Percentiles rank a stretch among this genome's conserved stretches.
These are phyloP conservation scores for Paecilomyces variotii DNA, from an alignment of 2,329 filamentous ascomycete species.

Conservation along the genomic window DNA sequence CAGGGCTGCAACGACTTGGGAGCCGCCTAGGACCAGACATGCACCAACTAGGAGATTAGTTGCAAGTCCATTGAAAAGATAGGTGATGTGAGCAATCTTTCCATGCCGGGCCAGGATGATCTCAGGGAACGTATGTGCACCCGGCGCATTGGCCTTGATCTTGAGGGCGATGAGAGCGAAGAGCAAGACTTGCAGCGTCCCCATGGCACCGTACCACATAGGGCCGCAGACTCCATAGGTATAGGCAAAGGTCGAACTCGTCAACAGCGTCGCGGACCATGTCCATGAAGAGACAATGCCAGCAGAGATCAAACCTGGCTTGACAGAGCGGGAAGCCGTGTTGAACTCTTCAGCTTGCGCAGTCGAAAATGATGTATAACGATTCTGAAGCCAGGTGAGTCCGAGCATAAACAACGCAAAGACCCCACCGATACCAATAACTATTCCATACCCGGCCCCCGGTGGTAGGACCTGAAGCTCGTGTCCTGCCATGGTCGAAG, in stretches of 20 bases:
- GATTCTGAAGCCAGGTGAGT: constrained; percentile 36
- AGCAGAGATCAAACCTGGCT: constrained; percentile 38
- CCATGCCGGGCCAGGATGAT: constrained; percentile 34
- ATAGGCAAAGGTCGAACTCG: constrained; percentile 36
- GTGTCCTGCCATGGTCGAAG: neutral
- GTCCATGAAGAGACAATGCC: constrained; percentile 45
- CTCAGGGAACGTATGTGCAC: constrained; percentile 38
- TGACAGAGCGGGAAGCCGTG: constrained; percentile 33
- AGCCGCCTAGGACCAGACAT: constrained; percentile 32
- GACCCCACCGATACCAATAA: constrained; percentile 43
- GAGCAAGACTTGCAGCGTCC: constrained; percentile 34
- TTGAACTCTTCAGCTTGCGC: constrained; percentile 42
- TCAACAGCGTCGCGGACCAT: constrained; percentile 40
- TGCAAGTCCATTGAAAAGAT: constrained; percentile 32
- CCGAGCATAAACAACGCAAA: constrained; percentile 37
- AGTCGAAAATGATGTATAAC: constrained; percentile 22
- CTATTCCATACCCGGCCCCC: constrained; percentile 43
- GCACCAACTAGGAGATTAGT: constrained; percentile 37
- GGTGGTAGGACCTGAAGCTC: constrained; percentile 7
- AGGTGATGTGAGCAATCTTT: constrained; percentile 28
- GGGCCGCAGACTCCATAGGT: constrained; percentile 34
- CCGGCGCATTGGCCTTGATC: constrained; percentile 34
- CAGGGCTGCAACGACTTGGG: constrained; percentile 31
- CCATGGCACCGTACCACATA: constrained; percentile 37
- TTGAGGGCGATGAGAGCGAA: constrained; percentile 37